Evolutionary conservation across 306 rosid genomes (phyloP).

Genomic region (Inga oerstediana): DNA sequence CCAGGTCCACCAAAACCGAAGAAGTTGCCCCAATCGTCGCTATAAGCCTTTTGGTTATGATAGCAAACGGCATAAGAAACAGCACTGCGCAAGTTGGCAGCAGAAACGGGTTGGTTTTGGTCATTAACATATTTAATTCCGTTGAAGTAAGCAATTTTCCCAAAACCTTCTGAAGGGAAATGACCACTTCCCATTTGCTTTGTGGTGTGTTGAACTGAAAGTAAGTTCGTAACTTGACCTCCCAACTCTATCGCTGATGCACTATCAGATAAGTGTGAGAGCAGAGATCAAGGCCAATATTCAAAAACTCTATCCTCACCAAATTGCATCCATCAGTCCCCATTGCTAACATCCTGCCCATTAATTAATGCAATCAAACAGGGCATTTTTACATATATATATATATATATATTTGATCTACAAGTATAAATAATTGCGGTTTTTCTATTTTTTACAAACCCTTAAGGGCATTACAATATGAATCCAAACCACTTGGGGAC

Average conservation of each 20-base stretch:
- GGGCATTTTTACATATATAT: too few species aligned
- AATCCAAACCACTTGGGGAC: too few species aligned
- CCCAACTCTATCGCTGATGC: constrained; percentile 27
- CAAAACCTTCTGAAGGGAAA: constrained; percentile 33
- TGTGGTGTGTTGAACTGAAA: constrained; percentile 15
- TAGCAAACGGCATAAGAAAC: constrained; percentile 22
- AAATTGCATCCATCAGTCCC: background rate
- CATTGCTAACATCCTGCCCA: background rate
- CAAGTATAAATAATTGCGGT: too few species aligned
- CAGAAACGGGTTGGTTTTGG: background rate
- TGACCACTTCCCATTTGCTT: constrained; percentile 43
- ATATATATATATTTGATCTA: too few species aligned
- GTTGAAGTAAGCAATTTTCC: constrained; percentile 26
- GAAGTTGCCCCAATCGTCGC: constrained; percentile 8
- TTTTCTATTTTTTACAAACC: too few species aligned
- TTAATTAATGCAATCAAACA: too few species aligned
- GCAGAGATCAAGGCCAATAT: background rate
- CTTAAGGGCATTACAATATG: too few species aligned
- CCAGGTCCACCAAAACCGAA: constrained; percentile 38
- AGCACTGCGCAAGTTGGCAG: background rate
- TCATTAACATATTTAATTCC: constrained; percentile 25
- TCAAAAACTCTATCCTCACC: background rate
- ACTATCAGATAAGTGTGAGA: background rate
- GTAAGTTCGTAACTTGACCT: constrained; percentile 27
- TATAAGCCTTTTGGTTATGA: background rate